Evolutionary conservation across 257 asterid species (phyloP), one percentile per base, ranked within the genome.

Genomic region (Solanum dulcamara): DNA sequence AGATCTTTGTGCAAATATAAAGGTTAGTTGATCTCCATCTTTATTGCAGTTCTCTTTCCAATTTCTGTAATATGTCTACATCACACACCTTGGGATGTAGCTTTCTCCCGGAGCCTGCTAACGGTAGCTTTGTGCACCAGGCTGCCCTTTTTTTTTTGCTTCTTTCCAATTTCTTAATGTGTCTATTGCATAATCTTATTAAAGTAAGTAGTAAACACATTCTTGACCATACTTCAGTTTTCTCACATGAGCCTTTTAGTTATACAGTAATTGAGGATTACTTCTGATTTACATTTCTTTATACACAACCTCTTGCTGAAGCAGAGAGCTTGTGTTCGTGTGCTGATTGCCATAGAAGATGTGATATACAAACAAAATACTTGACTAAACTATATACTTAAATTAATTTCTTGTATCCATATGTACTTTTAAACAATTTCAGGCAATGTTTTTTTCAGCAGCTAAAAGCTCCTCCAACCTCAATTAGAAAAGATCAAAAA

Each of bases 1-100:
- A 90, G 97, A 92, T 87, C 93, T 92, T 50, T 93, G 95, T 87
- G 88, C 93, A 48, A 89, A 90, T 82, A 92, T 96, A 28, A 95
- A 88, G 98, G 99, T 96, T 85, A 84, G 89, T 88, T 85, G 59
- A 40, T 81, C 40, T 35, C 55, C 67, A 35, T 83, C 77, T 51
- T 71, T 38, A 26, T 84, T 77, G 30, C 79, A 53, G 32, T 35
- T 83, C 22, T 80, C 44, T 48, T n/a, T 79, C 48, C 3, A 67
- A 14, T 35, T 14, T 48, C 4, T 28, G n/a, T 86, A 24, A 15
- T 17, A 3, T 35, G 79, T 18, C 28, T 11, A 46, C 17, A 38
- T 38, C 42, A 38, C 42, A 38, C 42, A 7, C 7, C 42, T 38
- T 6, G 42, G 42, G 42, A n/a, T 6, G 42, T 38, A 9, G 42